phyloP scores from a whole-genome alignment of 257 asterid species.

The Solanum dulcamara region DNA sequence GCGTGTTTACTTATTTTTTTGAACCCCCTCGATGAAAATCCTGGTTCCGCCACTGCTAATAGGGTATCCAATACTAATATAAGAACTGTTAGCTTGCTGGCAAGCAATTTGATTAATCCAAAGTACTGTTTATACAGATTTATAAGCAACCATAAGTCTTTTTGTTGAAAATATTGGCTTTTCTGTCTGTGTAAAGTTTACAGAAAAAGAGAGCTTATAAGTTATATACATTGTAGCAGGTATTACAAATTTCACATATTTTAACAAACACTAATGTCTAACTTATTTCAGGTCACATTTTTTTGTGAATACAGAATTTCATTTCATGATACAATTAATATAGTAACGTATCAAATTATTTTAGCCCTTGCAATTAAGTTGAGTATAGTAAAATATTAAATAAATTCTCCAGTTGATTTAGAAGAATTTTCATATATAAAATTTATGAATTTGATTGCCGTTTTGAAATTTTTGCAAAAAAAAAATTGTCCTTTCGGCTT shows the following conservation, averaged over 20 bases:
- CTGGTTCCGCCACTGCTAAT: too few species aligned
- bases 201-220: accelerated
- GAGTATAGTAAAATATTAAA: neutral
- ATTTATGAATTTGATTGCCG: too few species aligned
- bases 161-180: neutral
- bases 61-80: too few species aligned
- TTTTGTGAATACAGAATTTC: neutral
- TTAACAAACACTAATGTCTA: neutral
- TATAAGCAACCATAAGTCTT: neutral
- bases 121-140: neutral
- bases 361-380: neutral
- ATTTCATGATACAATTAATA: neutral
- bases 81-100: neutral
- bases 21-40: too few species aligned
- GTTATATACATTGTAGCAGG: too few species aligned
- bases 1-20: too few species aligned
- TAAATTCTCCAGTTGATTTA: neutral
- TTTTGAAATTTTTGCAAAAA: too few species aligned
- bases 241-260: neutral
- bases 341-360: neutral
- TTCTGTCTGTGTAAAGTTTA: neutral
- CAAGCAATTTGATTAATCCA: neutral
- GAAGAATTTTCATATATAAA: too few species aligned
- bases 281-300: neutral
- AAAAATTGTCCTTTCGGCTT: too few species aligned